Base-by-base conservation (phyloP, 2,329 filamentous ascomycete genomes). In the Phaeoacremonium minimum region DNA sequence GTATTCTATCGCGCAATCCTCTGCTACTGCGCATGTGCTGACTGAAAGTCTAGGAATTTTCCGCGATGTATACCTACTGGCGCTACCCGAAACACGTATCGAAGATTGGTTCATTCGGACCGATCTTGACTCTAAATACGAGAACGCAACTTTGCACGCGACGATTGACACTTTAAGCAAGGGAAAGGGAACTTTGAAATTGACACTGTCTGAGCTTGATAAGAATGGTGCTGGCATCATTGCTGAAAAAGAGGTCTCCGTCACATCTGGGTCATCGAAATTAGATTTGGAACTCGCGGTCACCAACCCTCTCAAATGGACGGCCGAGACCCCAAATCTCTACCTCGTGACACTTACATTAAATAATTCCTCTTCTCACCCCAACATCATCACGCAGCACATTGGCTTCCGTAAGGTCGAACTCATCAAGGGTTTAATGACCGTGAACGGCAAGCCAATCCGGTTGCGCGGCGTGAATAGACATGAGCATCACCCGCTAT, bases 401-500 rank as follows among this genome's bases (percentile, higher is more conserved):
- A 60, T 84, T 11, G 82, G 82, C 1, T 85, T 86, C 57, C 73
- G 80, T 20, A 69, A 71, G 32, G 71, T 83, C 4, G 77, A 85
- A 56, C 65, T 83, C 34, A 75, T 73, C 37, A 64, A 77, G 32
- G 75, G 78, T 1, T 55, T 81, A 30, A 64, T 83, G 46, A 66
- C 66, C 16, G 78, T 85, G 45, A 86, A 85, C 39, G 80, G 81
- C 5, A 64, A 67, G 18, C 63, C 73, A 2, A 69, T 86, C 33
- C 66, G 75, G 3, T 67, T 87, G 44, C 70, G 75, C 18, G 83
- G 82, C 13, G 75, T 78, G 13, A 86, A 86, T 52, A 65, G 82
- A 13, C 83, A 87, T 48, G 83, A 87, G 39, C 82, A 87, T 47
- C 81, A 87, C 47, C 79, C 80, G 1, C 58, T 61, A 16, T 70